Percentiles rank a stretch among this genome's conserved stretches.
Evolutionary conservation across 495 filamentous ascomycete species (phyloP).

Genomic region (Penicillium argentinense): DNA sequence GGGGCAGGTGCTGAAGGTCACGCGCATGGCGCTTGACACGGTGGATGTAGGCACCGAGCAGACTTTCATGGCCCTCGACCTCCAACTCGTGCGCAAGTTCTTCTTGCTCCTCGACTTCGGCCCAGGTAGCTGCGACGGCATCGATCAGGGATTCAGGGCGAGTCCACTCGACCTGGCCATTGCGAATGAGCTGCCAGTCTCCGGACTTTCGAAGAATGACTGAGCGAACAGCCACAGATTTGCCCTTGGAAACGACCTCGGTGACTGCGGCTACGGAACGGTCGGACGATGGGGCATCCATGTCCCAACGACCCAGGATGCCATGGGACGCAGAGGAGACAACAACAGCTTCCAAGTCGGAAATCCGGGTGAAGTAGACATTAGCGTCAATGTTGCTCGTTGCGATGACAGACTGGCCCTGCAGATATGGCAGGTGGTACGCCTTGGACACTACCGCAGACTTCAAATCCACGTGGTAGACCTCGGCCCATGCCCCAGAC

Average conservation of each 20-base stretch:
- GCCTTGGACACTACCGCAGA: conserved; percentile 65
- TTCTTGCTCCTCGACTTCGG: conserved; percentile 66
- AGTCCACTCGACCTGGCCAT: conserved; percentile 77
- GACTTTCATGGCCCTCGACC: conserved; percentile 79
- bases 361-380: conserved; percentile 83
- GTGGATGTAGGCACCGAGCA: conserved; percentile 79
- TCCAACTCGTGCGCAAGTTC: conserved; percentile 77
- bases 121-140: conserved; percentile 74
- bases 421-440: conserved; percentile 69
- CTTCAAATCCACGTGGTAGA: conserved; percentile 77
- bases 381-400: conserved; percentile 74
- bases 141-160: conserved; percentile 79
- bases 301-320: conserved; percentile 69
- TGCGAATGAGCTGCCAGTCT: conserved; percentile 80
- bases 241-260: conserved; percentile 71
- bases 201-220: conserved; percentile 69
- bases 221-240: conserved; percentile 72
- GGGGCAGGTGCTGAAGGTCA: conserved; percentile 78
- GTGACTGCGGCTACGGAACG: conserved; percentile 66
- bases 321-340: conserved; percentile 76
- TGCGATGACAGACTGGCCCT: conserved; percentile 73
- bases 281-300: conserved; percentile 42
- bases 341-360: conserved; percentile 66
- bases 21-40: conserved; percentile 77
- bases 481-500: conserved; percentile 74